Conservation (phyloP, 176 grass and related monocot species). For the Aegilops tauschii region DNA sequence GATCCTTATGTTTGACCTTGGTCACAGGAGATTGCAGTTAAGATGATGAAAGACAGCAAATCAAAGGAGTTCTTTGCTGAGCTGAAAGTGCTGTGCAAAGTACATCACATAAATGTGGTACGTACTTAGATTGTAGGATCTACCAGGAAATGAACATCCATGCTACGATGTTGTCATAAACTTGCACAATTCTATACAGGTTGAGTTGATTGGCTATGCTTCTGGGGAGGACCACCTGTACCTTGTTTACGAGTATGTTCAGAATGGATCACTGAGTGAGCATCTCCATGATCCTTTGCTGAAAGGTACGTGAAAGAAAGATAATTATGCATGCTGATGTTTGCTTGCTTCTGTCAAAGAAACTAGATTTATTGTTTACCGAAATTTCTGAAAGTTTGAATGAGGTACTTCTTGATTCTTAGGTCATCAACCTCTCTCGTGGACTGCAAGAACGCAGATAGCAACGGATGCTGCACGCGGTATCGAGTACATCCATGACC, state of each 20-base stretch:
- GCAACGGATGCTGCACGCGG: slow-evolving; percentile 62
- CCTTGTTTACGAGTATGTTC: slow-evolving; percentile 70
- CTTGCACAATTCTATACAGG: slow-evolving; percentile 31
- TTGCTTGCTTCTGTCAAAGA: background rate
- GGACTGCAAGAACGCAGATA: slow-evolving; percentile 73
- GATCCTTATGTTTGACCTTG: background rate
- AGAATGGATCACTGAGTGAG: slow-evolving; percentile 69
- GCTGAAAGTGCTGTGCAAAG: slow-evolving; percentile 74
- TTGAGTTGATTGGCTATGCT: slow-evolving; percentile 73
- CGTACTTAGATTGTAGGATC: background rate
- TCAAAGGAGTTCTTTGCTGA: slow-evolving; percentile 78
- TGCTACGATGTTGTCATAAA: background rate
- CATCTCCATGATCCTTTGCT: slow-evolving; percentile 74
- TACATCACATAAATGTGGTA: slow-evolving; percentile 78
- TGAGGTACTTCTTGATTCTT: background rate
- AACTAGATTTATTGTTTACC: background rate
- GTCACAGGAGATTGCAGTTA: slow-evolving; percentile 60
- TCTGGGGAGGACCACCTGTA: slow-evolving; percentile 64
- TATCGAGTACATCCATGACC: slow-evolving; percentile 81
- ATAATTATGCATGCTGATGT: background rate
- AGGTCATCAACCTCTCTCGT: slow-evolving; percentile 66
- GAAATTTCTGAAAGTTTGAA: background rate
- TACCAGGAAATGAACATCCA: background rate
- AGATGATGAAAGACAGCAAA: slow-evolving; percentile 76
- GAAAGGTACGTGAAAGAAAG: slow-evolving; percentile 41